Conservation (phyloP, 2,329 filamentous ascomycete species). For the Alternaria infectoria region DNA sequence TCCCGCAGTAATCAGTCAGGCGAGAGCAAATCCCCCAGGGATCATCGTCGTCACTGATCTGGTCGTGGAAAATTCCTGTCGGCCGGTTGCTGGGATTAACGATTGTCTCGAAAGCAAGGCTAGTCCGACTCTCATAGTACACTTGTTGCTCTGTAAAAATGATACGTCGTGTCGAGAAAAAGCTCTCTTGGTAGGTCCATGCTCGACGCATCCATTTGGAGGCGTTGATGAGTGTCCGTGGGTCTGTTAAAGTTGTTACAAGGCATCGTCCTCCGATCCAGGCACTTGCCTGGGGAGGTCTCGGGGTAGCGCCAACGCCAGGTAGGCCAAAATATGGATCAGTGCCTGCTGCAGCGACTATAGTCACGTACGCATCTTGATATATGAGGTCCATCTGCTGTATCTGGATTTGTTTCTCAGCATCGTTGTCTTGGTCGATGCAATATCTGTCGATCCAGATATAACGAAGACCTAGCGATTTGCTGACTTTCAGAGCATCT, state of each 20-base stretch:
- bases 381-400: not conserved
- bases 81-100: too few species aligned
- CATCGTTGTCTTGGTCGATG: not conserved
- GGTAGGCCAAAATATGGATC: not conserved
- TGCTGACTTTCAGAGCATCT: not conserved
- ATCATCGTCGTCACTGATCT: fast-evolving
- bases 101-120: not conserved
- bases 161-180: not conserved
- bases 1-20: not conserved
- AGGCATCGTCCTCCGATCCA: not conserved
- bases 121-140: not conserved
- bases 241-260: not conserved
- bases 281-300: not conserved
- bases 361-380: not conserved
- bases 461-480: not conserved
- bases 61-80: not conserved
- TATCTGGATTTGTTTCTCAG: not conserved
- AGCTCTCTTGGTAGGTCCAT: not conserved
- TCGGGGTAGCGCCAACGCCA: not conserved
- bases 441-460: not conserved
- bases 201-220: not conserved
- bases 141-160: not conserved
- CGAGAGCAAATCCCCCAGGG: not conserved
- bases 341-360: not conserved
- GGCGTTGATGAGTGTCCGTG: not conserved